Percentiles rank a stretch among this genome's conserved stretches.
These are phyloP conservation scores for Arachis monticola DNA, from an alignment of 331 rosid genomes.

Conservation along the genomic window DNA sequence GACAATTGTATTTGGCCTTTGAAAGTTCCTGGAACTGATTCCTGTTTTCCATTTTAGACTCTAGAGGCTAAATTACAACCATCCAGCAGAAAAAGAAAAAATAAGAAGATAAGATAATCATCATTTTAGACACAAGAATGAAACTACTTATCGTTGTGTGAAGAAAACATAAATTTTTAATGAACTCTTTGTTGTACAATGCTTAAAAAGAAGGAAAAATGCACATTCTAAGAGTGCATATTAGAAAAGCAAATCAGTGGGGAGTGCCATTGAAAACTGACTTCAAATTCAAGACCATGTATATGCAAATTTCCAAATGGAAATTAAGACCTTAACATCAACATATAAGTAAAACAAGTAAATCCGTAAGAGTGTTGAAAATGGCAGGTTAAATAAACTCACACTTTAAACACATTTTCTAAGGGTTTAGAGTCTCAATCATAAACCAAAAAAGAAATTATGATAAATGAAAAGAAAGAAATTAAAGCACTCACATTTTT, in stretches of 20 bases:
- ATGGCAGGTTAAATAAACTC: neutral
- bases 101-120: constrained; percentile 3
- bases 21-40: constrained; percentile 52
- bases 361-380: neutral
- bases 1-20: constrained; percentile 56
- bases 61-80: neutral
- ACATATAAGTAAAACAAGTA: neutral
- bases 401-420: neutral
- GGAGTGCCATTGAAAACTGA: neutral
- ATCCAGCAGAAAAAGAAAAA: neutral
- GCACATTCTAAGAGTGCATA: neutral
- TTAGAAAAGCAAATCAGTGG: neutral
- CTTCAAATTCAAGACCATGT: neutral
- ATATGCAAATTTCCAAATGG: neutral
- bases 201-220: neutral
- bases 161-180: neutral
- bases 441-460: neutral
- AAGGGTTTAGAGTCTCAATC: neutral
- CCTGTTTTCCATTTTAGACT: constrained; percentile 62
- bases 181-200: neutral
- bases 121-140: neutral
- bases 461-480: too few relatives aligned
- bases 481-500: neutral
- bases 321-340: neutral
- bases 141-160: neutral